phyloP scores from a whole-genome alignment of 2,329 filamentous ascomycete genomes.

The Allantophomopsis cytisporea region DNA sequence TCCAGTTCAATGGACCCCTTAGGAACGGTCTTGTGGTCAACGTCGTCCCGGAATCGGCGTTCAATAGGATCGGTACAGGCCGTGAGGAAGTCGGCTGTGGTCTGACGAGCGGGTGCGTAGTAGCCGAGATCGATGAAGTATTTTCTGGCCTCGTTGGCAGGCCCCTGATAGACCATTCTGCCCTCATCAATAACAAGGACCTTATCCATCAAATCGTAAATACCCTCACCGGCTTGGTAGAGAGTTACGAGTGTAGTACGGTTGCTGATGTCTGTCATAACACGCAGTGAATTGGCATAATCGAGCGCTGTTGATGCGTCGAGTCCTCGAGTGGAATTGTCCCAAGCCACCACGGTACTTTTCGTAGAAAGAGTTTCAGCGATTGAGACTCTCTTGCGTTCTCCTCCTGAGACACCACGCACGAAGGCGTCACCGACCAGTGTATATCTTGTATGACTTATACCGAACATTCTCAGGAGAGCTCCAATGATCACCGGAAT shows the following conservation, averaged over 20 bases:
- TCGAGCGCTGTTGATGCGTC: slow-evolving; percentile 54
- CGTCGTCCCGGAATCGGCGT: slow-evolving; percentile 48
- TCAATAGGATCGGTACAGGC: slow-evolving; percentile 55
- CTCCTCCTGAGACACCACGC: slow-evolving; percentile 46
- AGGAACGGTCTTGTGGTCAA: slow-evolving; percentile 37
- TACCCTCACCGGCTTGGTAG: slow-evolving; percentile 58
- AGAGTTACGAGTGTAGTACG: slow-evolving; percentile 48
- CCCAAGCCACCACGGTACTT: slow-evolving; percentile 44
- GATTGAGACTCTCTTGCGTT: slow-evolving; percentile 47
- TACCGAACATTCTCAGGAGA: slow-evolving; percentile 21
- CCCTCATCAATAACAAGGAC: slow-evolving; percentile 55
- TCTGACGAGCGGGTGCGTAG: slow-evolving; percentile 44
- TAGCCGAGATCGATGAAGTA: slow-evolving; percentile 57
- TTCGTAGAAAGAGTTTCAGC: slow-evolving; percentile 27
- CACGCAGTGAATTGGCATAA: slow-evolving; percentile 43
- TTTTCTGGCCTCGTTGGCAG: slow-evolving; percentile 38
- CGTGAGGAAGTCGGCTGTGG: slow-evolving; percentile 52
- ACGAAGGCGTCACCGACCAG: slow-evolving; percentile 44
- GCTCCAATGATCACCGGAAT: slow-evolving; percentile 28
- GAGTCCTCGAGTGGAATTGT: slow-evolving; percentile 51
- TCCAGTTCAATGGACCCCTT: slow-evolving; percentile 50
- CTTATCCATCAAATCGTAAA: slow-evolving; percentile 59
- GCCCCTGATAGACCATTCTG: slow-evolving; percentile 51
- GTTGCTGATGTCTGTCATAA: slow-evolving; percentile 48
- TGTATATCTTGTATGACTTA: slow-evolving; percentile 39